A percentile compares a stretch with the other conserved stretches of the same genome.
phyloP scores from a whole-genome alignment of 2,329 filamentous ascomycete genomes.

The Blastomyces emzantsi region DNA sequence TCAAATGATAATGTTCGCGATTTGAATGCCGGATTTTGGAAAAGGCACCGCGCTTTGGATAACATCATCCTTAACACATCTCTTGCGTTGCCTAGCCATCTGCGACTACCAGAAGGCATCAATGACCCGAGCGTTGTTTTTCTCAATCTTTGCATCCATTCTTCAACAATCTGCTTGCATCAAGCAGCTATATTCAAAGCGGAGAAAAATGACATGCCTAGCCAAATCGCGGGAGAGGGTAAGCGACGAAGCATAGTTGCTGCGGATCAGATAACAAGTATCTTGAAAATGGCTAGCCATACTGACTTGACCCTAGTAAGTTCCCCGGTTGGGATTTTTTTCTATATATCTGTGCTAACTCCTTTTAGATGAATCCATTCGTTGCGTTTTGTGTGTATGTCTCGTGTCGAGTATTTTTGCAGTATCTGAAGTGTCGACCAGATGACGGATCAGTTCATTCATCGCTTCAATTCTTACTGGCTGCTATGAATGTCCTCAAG shows the following conservation, averaged over 20 bases:
- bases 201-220: conserved; percentile 72
- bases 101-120: conserved; percentile 70
- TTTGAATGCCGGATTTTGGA: conserved; percentile 92
- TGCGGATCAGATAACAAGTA: conserved; percentile 84
- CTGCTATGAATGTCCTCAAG: conserved; percentile 84
- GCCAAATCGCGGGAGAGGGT: conserved; percentile 73
- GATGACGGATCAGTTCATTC: conserved; percentile 69
- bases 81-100: conserved; percentile 66
- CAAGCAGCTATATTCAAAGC: conserved; percentile 98
- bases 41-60: conserved; percentile 78
- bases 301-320: conserved; percentile 73
- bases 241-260: conserved; percentile 89
- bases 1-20: conserved; percentile 74
- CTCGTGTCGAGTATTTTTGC: conserved; percentile 88
- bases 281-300: conserved; percentile 92
- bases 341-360: conserved; percentile 15
- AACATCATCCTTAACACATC: conserved; percentile 83
- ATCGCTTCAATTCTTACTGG: conserved; percentile 80
- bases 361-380: conserved; percentile 77
- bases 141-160: conserved; percentile 94
- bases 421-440: conserved; percentile 90
- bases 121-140: conserved; percentile 79
- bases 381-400: conserved; percentile 94
- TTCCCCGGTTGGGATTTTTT: conserved; percentile 16
- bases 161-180: conserved; percentile 93